phyloP scores from a whole-genome alignment of 129 eudicot genomes.

The Tagetes patula region DNA sequence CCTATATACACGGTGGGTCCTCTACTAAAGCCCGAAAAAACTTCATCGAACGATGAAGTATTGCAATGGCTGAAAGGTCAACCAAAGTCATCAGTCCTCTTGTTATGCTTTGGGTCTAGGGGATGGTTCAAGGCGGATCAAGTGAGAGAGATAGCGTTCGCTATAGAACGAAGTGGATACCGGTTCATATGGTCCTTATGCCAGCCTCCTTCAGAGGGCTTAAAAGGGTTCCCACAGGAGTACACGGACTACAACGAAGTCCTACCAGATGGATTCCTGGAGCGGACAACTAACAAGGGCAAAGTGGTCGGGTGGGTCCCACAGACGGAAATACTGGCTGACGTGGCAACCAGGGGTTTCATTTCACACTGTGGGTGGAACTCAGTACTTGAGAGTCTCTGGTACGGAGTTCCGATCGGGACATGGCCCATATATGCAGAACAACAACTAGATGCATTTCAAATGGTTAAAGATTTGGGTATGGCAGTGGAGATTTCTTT shows the following conservation, averaged over 20 bases:
- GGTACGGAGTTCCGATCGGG: constrained; percentile 42
- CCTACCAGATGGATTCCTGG: constrained; percentile 33
- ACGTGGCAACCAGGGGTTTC: constrained; percentile 37
- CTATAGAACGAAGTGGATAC: constrained; percentile 26
- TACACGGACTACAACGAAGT: constrained; percentile 18
- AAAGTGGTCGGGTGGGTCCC: constrained; percentile 51
- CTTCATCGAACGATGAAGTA: background rate
- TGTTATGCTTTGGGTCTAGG: constrained; percentile 38
- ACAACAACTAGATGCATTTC: constrained; percentile 36
- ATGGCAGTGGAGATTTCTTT: constrained; percentile 35
- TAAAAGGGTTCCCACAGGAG: constrained; percentile 23
- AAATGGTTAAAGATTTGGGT: constrained; percentile 44
- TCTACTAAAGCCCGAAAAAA: constrained; percentile 32
- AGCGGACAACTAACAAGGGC: constrained; percentile 33
- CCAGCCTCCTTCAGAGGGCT: constrained; percentile 3
- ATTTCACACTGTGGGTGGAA: constrained; percentile 53
- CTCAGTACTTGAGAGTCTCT: constrained; percentile 35
- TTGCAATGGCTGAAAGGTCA: constrained; percentile 52
- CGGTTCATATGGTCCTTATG: constrained; percentile 43
- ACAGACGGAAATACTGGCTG: constrained; percentile 30
- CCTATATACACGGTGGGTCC: constrained; percentile 53
- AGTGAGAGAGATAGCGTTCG: constrained; percentile 35
- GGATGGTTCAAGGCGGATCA: constrained; percentile 33
- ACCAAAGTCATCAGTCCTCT: constrained; percentile 35
- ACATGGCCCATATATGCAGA: constrained; percentile 42